Evolutionary conservation across 164 flowering plant genomes (phyloP).

Genomic region (Tetrastigma voinierianum): DNA sequence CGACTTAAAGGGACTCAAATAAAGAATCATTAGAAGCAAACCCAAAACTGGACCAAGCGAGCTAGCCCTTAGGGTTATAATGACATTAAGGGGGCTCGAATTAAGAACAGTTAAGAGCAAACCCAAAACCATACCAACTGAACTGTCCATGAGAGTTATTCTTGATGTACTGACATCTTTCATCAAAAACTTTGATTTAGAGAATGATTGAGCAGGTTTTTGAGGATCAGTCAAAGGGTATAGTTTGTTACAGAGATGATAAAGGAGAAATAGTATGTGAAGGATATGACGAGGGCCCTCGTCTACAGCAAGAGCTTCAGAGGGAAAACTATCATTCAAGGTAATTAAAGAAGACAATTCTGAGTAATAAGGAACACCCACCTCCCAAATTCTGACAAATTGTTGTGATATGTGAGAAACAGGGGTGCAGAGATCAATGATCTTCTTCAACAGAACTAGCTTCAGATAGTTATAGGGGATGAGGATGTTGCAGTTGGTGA

Average conservation of each 20-base stretch:
- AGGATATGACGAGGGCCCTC: slow-evolving; percentile 90
- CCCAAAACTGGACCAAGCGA: too few relatives aligned
- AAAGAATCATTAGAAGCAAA: too few relatives aligned
- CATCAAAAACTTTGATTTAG: background rate
- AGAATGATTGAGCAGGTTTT: slow-evolving; percentile 48
- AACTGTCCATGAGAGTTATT: too few relatives aligned
- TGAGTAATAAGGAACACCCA: too few relatives aligned
- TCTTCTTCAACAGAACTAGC: slow-evolving; percentile 44
- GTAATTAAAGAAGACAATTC: slow-evolving; percentile 21
- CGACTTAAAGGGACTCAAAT: too few relatives aligned
- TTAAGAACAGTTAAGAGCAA: too few relatives aligned
- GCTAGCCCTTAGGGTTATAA: too few relatives aligned
- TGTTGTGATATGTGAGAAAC: slow-evolving; percentile 1
- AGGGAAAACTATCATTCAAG: slow-evolving; percentile 20
- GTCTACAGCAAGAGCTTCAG: slow-evolving; percentile 31
- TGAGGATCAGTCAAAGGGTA: slow-evolving; percentile 61
- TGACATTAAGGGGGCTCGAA: too few relatives aligned
- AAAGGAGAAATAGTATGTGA: slow-evolving; percentile 76
- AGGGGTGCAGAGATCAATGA: slow-evolving; percentile 49
- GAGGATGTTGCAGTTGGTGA: slow-evolving; percentile 16
- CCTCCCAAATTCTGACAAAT: background rate
- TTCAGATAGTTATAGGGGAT: slow-evolving; percentile 23
- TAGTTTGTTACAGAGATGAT: slow-evolving; percentile 66
- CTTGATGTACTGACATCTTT: background rate
- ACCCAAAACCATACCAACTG: too few relatives aligned